Evolutionary conservation across 352 stramenopile genomes (phyloP).

Genomic region (Pythium apleroticum): DNA sequence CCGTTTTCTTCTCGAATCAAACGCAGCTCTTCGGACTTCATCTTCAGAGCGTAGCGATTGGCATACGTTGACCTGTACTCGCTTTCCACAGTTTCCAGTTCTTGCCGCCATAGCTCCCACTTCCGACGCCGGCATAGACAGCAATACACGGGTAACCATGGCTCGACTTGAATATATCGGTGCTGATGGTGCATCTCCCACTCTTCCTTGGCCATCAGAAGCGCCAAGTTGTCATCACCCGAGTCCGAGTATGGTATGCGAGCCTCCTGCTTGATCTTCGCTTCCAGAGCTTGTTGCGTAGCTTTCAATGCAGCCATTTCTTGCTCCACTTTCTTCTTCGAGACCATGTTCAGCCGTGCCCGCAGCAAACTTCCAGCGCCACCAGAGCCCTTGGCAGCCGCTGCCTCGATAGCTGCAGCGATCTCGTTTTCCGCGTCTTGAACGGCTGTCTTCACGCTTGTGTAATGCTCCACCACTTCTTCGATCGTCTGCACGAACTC

Average conservation of each 20-base stretch:
- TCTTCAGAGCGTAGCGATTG: conserved; percentile 29
- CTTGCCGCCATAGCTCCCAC: conserved; percentile 51
- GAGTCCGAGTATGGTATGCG: conserved; percentile 21
- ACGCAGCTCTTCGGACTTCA: conserved; percentile 54
- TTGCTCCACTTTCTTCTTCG: conserved; percentile 53
- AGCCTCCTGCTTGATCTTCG: conserved; percentile 25
- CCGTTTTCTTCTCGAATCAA: conserved; percentile 22
- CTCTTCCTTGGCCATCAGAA: conserved; percentile 43
- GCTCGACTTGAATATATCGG: conserved; percentile 44
- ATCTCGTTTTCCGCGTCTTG: conserved; percentile 66
- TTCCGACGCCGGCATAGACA: conserved; percentile 62
- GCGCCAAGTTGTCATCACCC: conserved; percentile 18
- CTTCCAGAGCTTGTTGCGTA: conserved; percentile 35
- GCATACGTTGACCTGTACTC: conserved; percentile 40
- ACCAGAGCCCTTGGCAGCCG: conserved; percentile 12
- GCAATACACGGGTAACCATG: conserved; percentile 42
- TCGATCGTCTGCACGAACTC: conserved; percentile 62
- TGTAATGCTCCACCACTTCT: conserved; percentile 49
- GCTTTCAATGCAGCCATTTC: conserved; percentile 49
- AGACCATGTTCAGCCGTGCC: conserved; percentile 47
- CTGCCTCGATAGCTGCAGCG: conserved; percentile 34
- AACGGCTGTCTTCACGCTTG: conserved; percentile 42
- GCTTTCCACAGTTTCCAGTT: conserved; percentile 52
- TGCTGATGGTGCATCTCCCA: conserved; percentile 78
- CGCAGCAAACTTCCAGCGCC: conserved; percentile 34